Evolutionary conservation across 768 basidiomycete genomes (phyloP).

Genomic region (Panus rudis): DNA sequence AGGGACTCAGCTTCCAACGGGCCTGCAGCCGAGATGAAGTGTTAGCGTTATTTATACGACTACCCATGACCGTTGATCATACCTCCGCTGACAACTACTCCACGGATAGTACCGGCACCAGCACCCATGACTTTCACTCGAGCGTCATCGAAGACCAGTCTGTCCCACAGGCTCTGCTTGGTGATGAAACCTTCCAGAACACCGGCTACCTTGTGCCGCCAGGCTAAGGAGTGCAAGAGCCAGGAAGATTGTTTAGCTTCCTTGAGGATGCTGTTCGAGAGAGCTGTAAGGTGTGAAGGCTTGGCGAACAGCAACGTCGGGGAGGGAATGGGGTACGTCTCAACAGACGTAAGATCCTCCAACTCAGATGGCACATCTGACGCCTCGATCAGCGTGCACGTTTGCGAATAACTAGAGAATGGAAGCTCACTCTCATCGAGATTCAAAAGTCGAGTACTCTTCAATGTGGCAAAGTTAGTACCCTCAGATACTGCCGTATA

Average conservation of each 20-base stretch:
- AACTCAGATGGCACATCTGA: constrained; percentile 25
- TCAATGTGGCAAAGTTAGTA: constrained; percentile 61
- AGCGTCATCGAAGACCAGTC: constrained; percentile 64
- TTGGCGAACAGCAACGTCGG: constrained; percentile 77
- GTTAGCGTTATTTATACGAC: neutral
- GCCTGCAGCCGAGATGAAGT: constrained; percentile 29
- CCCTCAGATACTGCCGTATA: constrained; percentile 77
- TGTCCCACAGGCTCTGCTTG: constrained; percentile 81
- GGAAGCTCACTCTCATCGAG: constrained; percentile 34
- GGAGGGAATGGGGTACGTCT: constrained; percentile 53
- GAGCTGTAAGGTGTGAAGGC: constrained; percentile 50
- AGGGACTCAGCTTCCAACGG: constrained; percentile 41
- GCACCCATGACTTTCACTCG: constrained; percentile 54
- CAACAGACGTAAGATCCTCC: constrained; percentile 40
- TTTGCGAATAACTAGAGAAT: too few relatives aligned
- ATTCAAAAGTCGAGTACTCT: constrained; percentile 46
- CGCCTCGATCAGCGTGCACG: constrained; percentile 1
- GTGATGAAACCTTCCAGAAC: constrained; percentile 69
- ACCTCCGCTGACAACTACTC: constrained; percentile 72
- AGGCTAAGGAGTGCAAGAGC: constrained; percentile 54
- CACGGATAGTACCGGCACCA: constrained; percentile 54
- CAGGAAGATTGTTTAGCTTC: constrained; percentile 44
- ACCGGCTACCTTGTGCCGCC: constrained; percentile 70
- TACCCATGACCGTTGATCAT: constrained; percentile 14
- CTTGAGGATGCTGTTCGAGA: constrained; percentile 47